Percentiles rank a stretch among this genome's conserved stretches.
phyloP scores from a whole-genome alignment of 176 grass and related monocot species.

The Otatea glauca region DNA sequence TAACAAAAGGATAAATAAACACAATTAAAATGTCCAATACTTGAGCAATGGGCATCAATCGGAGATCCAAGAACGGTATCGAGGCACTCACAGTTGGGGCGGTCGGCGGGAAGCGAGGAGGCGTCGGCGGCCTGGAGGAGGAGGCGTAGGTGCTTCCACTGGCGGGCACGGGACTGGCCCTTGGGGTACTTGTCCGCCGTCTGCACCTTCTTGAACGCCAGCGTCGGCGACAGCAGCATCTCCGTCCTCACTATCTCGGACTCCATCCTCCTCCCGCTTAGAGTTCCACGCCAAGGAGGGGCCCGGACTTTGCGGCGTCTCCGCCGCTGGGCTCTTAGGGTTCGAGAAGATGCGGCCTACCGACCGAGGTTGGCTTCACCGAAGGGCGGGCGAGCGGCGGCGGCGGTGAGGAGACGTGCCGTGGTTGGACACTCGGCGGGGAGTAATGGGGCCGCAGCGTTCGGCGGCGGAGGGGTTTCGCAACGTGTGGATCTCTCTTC shows the following conservation, averaged over 20 bases:
- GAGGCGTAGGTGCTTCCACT: constrained; percentile 96
- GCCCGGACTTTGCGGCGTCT: not conserved
- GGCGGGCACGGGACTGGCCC: constrained; percentile 84
- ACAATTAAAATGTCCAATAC: not conserved
- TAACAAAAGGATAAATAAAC: not conserved
- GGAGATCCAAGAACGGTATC: not conserved
- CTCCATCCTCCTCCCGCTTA: constrained; percentile 58
- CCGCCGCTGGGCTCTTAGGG: not conserved
- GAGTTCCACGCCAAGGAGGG: not conserved
- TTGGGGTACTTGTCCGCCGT: constrained; percentile 95
- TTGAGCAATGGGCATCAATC: not conserved
- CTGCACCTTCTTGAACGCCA: constrained; percentile 90
- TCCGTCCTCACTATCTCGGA: constrained; percentile 66
- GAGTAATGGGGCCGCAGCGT: too few relatives aligned
- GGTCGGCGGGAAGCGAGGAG: constrained; percentile 52
- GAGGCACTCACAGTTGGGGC: constrained; percentile 73
- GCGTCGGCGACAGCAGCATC: constrained; percentile 64
- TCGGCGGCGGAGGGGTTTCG: too few relatives aligned
- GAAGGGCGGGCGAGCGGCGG: not conserved
- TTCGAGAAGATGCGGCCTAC: not conserved
- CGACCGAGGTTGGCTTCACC: too few relatives aligned
- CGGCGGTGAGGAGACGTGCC: not conserved
- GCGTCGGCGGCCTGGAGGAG: constrained; percentile 82
- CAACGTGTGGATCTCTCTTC: too few relatives aligned
- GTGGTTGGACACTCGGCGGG: too few relatives aligned